Evolutionary conservation across 164 flowering plant species (phyloP), one percentile per base, ranked within the genome.

Genomic region (Berberis thunbergii): DNA sequence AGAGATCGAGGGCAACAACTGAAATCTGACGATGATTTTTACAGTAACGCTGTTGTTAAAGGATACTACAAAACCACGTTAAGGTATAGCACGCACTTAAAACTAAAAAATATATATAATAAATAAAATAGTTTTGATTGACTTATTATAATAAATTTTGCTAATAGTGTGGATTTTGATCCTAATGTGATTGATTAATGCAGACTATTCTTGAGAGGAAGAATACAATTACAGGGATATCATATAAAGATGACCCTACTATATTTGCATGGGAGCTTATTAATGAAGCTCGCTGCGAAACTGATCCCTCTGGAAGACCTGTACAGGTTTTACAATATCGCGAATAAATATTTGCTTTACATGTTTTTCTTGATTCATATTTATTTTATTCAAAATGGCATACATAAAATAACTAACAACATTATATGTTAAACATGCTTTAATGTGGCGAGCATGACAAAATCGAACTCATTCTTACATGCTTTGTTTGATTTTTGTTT

Each of bases 181-280:
- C 26, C 26, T 26, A 52, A 5, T 13, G 1, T 60, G 50, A 45
- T 45, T 4, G 7, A 13, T 4, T 45, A 3, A 38, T 63, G 57
- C 81, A 92, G 95, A 76, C 85, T 64, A 82, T 89, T 64, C 77
- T 92, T 5, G 49, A 65, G 38, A 81, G 98, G 70, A 67, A 68
- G 8, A 92, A 92, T 75, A 79, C 72, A 60, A 66, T 82, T 4
- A 84, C 83, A 61, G 83, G 91, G 48, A 70, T 85, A 41, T 75
- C 76, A 52, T 89, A 92, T 79, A 89, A 86, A 73, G 87, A 92
- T 78, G 96, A 92, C 61, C 85, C 96, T 8, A 70, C 64, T 80
- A 89, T 87, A 44, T 87, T 89, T 91, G 89, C 98, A 0, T 92
- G 98, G 98, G 96, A 92, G 75, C 96, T 92, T 41, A 87, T 92